phyloP scores from a whole-genome alignment of 495 filamentous ascomycete species.

The Lasiosphaeria miniovina region DNA sequence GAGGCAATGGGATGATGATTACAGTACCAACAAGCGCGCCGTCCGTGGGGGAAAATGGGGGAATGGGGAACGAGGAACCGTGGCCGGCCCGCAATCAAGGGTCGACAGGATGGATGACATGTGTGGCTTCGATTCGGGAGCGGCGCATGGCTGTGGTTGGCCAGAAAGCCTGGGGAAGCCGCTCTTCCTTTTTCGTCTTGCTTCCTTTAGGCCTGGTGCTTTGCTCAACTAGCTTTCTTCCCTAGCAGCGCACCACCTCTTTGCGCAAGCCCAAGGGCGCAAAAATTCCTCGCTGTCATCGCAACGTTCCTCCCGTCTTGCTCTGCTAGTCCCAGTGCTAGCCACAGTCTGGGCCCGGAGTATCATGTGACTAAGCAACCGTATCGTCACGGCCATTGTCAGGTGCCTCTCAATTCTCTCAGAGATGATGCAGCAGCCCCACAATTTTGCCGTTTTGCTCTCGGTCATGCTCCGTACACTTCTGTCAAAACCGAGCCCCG shows the following conservation, averaged over 20 bases:
- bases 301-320: too few relatives aligned
- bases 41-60: background rate
- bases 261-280: background rate
- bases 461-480: background rate
- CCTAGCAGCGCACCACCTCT: background rate
- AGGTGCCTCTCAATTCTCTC: too few relatives aligned
- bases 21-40: background rate
- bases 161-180: background rate
- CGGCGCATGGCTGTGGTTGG: background rate
- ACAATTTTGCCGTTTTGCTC: too few relatives aligned
- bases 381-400: too few relatives aligned
- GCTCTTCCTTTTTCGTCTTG: background rate
- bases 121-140: background rate
- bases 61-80: background rate
- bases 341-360: too few relatives aligned
- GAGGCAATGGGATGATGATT: too few relatives aligned
- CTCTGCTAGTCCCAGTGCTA: too few relatives aligned
- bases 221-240: background rate
- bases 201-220: background rate
- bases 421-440: too few relatives aligned
- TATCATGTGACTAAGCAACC: too few relatives aligned
- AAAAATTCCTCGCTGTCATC: background rate
- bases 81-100: background rate
- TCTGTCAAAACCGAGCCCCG: background rate
- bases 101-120: background rate